Conservation (phyloP, 371 early-diverging fungal species). For the Batkoa obscura region DNA sequence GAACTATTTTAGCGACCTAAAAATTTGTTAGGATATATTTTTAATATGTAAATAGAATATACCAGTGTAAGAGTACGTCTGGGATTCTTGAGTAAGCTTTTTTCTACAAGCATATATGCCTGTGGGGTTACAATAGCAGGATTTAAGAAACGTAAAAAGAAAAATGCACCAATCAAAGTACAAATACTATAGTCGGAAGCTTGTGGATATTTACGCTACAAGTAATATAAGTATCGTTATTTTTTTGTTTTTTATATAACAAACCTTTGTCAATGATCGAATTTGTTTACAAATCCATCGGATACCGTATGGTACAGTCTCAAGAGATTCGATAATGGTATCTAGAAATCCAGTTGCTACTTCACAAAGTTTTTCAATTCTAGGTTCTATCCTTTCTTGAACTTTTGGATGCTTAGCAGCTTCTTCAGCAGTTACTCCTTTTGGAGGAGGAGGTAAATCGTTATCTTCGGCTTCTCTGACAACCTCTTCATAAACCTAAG, state of each 20-base stretch:
- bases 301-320: conserved; percentile 84
- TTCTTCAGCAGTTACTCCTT: conserved; percentile 55
- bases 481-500: conserved; percentile 70
- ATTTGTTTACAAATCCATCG: conserved; percentile 98
- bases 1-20: conserved; percentile 73
- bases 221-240: background rate
- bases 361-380: conserved; percentile 64
- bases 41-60: conserved; percentile 2
- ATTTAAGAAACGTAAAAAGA: conserved; percentile 90
- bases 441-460: conserved; percentile 31
- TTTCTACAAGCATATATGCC: conserved; percentile 82
- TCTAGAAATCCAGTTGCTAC: conserved; percentile 65
- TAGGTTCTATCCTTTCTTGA: conserved; percentile 58
- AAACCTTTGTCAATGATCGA: conserved; percentile 68
- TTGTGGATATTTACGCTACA: conserved; percentile 63
- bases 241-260: background rate
- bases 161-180: conserved; percentile 91
- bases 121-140: conserved; percentile 93
- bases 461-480: conserved; percentile 49
- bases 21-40: background rate
- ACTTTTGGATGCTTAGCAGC: conserved; percentile 62
- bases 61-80: conserved; percentile 78
- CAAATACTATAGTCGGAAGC: conserved; percentile 73
- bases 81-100: conserved; percentile 54
- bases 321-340: conserved; percentile 59